phyloP scores from a whole-genome alignment of 2,329 filamentous ascomycete genomes.

The Diplodia intermedia region DNA sequence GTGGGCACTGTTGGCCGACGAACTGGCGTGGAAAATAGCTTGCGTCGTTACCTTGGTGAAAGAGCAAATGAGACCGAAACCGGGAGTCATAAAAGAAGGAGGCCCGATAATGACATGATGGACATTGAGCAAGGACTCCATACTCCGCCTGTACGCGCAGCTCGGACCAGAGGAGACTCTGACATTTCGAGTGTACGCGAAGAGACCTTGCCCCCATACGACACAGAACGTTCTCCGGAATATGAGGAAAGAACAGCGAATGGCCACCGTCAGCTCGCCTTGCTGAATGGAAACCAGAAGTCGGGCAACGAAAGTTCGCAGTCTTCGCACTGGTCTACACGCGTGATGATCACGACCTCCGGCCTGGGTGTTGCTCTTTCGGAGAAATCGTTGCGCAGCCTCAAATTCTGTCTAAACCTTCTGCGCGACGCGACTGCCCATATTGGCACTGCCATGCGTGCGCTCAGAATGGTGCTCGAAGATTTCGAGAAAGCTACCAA shows the following conservation, averaged over 20 bases:
- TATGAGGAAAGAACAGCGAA: constrained; percentile 67
- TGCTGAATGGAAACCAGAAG: constrained; percentile 37
- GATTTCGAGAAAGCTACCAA: constrained; percentile 71
- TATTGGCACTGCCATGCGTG: constrained; percentile 75
- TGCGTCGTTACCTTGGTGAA: constrained; percentile 80
- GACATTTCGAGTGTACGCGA: constrained; percentile 24
- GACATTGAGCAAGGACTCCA: constrained; percentile 56
- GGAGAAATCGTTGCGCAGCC: constrained; percentile 80
- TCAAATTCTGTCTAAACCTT: constrained; percentile 84
- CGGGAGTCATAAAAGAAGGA: constrained; percentile 50
- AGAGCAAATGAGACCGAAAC: constrained; percentile 58
- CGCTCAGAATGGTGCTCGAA: constrained; percentile 76
- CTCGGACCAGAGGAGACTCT: constrained; percentile 20
- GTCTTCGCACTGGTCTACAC: constrained; percentile 73
- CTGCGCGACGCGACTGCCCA: constrained; percentile 82
- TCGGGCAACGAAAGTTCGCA: constrained; percentile 36
- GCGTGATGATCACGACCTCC: constrained; percentile 87
- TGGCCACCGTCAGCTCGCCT: constrained; percentile 32
- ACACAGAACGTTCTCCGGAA: constrained; percentile 75
- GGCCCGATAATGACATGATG: constrained; percentile 52
- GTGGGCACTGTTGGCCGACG: constrained; percentile 82
- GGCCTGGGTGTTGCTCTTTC: constrained; percentile 91
- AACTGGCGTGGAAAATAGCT: constrained; percentile 85
- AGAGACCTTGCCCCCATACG: constrained; percentile 83
- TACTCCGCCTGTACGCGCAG: constrained; percentile 22